Conservation (phyloP, 1,139 yeast genomes). For the Kodamaea arcana region DNA sequence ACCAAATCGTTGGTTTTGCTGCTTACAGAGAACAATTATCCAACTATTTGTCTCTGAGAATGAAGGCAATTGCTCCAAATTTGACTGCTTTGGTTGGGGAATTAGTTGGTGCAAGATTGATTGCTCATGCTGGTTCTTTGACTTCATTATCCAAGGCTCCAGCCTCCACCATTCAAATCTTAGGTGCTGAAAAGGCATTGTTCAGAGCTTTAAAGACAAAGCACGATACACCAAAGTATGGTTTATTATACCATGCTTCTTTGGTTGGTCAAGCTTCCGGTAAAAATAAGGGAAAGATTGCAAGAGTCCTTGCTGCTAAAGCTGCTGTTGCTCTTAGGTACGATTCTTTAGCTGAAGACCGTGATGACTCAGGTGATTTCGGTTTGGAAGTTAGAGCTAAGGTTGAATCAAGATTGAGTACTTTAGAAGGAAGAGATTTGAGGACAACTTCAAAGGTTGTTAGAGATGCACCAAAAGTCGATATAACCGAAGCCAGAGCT, state of each 20-base stretch:
- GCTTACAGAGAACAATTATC: conserved; percentile 92
- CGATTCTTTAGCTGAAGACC: conserved; percentile 95
- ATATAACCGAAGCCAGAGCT: conserved; percentile 75
- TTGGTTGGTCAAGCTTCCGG: conserved; percentile 97
- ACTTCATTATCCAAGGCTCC: conserved; percentile 96
- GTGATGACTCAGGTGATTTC: conserved; percentile 91
- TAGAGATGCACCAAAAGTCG: conserved; percentile 79
- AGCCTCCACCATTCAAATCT: conserved; percentile 96
- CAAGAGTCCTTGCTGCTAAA: conserved; percentile 97
- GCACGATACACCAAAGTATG: conserved; percentile 98
- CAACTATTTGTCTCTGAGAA: conserved; percentile 83
- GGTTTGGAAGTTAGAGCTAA: conserved; percentile 90
- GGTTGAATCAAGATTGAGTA: conserved; percentile 92
- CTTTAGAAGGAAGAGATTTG: conserved; percentile 90
- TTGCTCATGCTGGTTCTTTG: conserved; percentile 95
- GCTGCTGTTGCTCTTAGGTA: conserved; percentile 95
- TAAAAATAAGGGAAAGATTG: conserved; percentile 97
- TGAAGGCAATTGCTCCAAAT: conserved; percentile 98
- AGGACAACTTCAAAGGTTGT: conserved; percentile 75
- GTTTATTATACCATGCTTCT: conserved; percentile 94
- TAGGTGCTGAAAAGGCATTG: conserved; percentile 99
- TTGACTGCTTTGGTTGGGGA: conserved; percentile 94
- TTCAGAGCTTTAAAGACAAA: conserved; percentile 98
- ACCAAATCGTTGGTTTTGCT: conserved; percentile 90
- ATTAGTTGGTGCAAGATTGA: conserved; percentile 96